Evolutionary conservation across 768 basidiomycete species (phyloP), one percentile per base, ranked within the genome.

Genomic region (Trametes gibbosa): DNA sequence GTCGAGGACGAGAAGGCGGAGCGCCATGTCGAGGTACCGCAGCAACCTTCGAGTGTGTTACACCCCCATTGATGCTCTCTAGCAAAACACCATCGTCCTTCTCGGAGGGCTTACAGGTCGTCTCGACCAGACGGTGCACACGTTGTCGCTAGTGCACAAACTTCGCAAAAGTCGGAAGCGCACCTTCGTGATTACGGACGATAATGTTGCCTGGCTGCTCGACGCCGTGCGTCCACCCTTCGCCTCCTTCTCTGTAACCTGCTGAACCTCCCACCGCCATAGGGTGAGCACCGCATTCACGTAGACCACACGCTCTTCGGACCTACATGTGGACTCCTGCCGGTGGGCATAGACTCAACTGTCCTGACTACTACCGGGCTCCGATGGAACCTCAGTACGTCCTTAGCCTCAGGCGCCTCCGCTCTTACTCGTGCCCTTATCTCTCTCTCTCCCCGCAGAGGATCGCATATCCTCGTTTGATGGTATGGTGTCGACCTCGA

Each of bases 121-220:
- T 25, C 77, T 99, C 3, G 97, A 99, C 72, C 97, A 99, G 67
- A 97, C 95, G 0, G 78, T 95, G 4, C 95, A 97, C 67, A 88
- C 92, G 0, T 79, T 99, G 12, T 90, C 94, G 2, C 82, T 87
- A 48, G 74, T 98, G 1, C 84, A 95, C 73, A 93, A 93, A 70
- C 75, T 95, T 21, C 84, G 91, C 43, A 81, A 78, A 65, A 72
- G 56, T 1, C 78, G 85, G 29, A 69, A 81, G 10, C 77, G 77
- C 21, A 81, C 89, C 2, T 95, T 85, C 69, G 91, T 83, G 0
- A 77, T 95, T 12, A 92, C 92, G n/a, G 91, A 94, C 50, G 94
- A 98, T 48, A 94, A 89, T 62, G 77, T 97, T 13, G 92, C 87
- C 3, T 98, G 96, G 91, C 85, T 95, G 0, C 80, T 99, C 2